Evolutionary conservation across 805 yeast species (phyloP), one percentile per base, ranked within the genome.

Genomic region (Nakazawaea holstii): DNA sequence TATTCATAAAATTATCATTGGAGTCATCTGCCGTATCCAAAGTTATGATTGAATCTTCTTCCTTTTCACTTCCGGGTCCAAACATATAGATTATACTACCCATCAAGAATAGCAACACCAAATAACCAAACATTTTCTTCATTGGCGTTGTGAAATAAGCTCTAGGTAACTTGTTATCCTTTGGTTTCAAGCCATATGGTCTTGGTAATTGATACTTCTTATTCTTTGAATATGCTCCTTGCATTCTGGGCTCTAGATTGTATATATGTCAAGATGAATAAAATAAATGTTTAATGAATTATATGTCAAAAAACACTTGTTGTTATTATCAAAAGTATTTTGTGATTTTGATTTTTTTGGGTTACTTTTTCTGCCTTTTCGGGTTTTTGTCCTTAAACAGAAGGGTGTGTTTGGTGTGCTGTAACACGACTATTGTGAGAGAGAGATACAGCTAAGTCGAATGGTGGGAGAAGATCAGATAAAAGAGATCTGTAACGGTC

Each of bases 71-170:
- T 13, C 55, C 58, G 2, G 66, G 62, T 1, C 66, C 50, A 6
- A 56, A 43, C 29, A 56, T 53, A 39, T 57, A 59, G 15, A 73
- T 57, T 33, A 69, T 44, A 3, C 62, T 51, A 4, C 67, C 70
- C 14, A 73, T 50, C 4, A 61, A 30, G 14, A 54, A 30, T 40
- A 75, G 56, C 8, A 71, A 55, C 6, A 64, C 11, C 5, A 67
- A 42, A 52, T 76, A 76, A 1, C 63, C 64, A 1, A 73, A 11
- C 24, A 72, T 49, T 49, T 73, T 74, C 54, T 74, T 73, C 69
- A 70, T 69, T 26, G 77, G 76, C 3, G 80, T 73, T 1, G 80
- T 73, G 49, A 75, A 57, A 41, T 55, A 53, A 29, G 59, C 53
- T 36, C 53, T 49, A 2, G 65, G 56, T 27, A 58, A 4, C 37